These are phyloP conservation scores for Rutstroemia sydowiana DNA, from an alignment of 2,329 filamentous ascomycete genomes.

Conservation along the genomic window DNA sequence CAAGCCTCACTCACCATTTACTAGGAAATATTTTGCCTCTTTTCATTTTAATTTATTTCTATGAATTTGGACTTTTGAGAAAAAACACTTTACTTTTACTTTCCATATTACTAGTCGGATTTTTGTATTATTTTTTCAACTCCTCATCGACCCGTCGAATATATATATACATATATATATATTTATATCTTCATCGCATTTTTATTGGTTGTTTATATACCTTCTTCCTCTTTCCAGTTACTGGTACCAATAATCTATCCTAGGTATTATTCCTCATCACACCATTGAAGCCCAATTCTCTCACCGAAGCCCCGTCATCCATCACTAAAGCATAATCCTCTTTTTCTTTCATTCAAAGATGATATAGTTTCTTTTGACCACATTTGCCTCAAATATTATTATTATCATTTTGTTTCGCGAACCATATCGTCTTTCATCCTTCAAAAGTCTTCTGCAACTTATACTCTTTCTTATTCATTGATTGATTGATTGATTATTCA, in stretches of 20 bases:
- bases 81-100: too few species aligned
- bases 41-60: too few species aligned
- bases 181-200: too few species aligned
- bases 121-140: too few species aligned
- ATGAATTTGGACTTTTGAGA: too few species aligned
- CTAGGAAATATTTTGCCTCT: too few species aligned
- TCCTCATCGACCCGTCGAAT: too few species aligned
- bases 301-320: constrained; percentile 3
- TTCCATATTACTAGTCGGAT: too few species aligned
- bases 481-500: neutral
- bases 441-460: neutral
- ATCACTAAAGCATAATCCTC: neutral
- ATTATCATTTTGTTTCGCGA: neutral
- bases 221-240: neutral
- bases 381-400: too few species aligned
- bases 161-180: too few species aligned
- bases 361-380: neutral
- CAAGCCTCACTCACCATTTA: too few species aligned
- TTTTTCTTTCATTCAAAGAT: neutral
- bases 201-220: too few species aligned
- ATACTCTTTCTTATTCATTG: neutral
- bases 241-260: neutral
- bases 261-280: neutral
- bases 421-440: neutral
- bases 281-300: constrained; percentile 4